Evolutionary conservation across 352 stramenopile genomes (phyloP).

Genomic region (Globisporangium cystogenes): DNA sequence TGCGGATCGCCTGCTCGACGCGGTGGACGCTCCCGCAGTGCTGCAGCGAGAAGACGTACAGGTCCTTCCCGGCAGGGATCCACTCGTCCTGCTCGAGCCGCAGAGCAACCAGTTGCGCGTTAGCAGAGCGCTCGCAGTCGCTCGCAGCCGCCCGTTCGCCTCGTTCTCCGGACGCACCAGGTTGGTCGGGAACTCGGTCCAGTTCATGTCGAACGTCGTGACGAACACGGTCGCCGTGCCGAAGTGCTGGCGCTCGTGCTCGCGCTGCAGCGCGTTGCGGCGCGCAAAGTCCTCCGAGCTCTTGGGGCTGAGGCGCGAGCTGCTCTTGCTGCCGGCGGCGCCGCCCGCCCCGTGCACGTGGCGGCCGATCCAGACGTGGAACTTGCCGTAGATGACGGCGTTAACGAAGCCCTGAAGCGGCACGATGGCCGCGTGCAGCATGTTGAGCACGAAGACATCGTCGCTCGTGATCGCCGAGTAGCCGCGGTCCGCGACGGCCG

Average conservation of each 20-base stretch:
- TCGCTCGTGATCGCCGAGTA: slow-evolving; percentile 56
- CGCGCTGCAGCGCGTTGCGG: slow-evolving; percentile 24
- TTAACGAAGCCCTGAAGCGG: slow-evolving; percentile 82
- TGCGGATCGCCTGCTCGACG: slow-evolving; percentile 62
- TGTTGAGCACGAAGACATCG: slow-evolving; percentile 51
- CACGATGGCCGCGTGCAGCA: slow-evolving; percentile 76
- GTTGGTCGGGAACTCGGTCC: slow-evolving; percentile 54
- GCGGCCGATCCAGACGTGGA: slow-evolving; percentile 73
- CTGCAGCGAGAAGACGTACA: slow-evolving; percentile 83
- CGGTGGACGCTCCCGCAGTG: slow-evolving; percentile 61
- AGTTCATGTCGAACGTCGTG: slow-evolving; percentile 82
- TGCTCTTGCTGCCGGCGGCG: slow-evolving; percentile 18
- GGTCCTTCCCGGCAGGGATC: slow-evolving; percentile 65
- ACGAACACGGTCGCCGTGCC: slow-evolving; percentile 75
- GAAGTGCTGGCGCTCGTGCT: slow-evolving; percentile 53
- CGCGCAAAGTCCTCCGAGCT: slow-evolving; percentile 34
- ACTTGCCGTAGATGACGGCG: slow-evolving; percentile 83
- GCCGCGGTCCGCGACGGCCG: slow-evolving; percentile 54
- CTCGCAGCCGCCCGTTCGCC: too few species aligned
- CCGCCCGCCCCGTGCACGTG: slow-evolving; percentile 27
- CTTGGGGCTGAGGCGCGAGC: slow-evolving; percentile 35
- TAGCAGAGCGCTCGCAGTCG: neutral
- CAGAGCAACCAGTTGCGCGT: neutral
- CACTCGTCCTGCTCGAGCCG: slow-evolving; percentile 52
- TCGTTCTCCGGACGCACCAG: slow-evolving; percentile 41